Evolutionary conservation across 2,329 filamentous ascomycete genomes (phyloP).

Genomic region (Elsinoe arachidis): DNA sequence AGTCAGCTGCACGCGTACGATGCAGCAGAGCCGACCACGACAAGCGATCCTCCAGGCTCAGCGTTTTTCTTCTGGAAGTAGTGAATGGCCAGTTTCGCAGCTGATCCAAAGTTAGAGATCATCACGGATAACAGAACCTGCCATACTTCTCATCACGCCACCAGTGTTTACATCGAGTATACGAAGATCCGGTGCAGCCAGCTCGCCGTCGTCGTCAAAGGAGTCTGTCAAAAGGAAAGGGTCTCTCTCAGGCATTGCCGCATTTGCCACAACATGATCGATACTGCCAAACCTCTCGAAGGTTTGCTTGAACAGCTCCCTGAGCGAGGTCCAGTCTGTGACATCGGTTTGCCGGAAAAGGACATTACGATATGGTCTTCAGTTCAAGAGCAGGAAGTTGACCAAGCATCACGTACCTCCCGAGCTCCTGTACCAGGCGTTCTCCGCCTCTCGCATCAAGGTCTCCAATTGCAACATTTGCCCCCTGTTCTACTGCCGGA

Average conservation of each 20-base stretch:
- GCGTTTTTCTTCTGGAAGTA: not conserved
- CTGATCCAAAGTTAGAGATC: not conserved
- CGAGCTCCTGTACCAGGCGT: not conserved
- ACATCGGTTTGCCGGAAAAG: not conserved
- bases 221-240: conserved; percentile 1
- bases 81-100: not conserved
- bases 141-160: not conserved
- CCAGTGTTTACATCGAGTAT: not conserved
- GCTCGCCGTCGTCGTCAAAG: not conserved
- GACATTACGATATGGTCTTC: not conserved
- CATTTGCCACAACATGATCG: conserved; percentile 1
- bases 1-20: not conserved
- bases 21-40: not conserved
- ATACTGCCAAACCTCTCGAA: not conserved
- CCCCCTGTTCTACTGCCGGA: not conserved
- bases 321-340: not conserved
- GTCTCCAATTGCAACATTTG: not conserved
- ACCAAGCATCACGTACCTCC: not conserved
- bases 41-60: not conserved
- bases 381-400: not conserved
- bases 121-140: no score
- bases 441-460: not conserved
- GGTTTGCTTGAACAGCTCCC: not conserved
- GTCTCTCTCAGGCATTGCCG: conserved; percentile 1
- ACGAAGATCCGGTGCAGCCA: not conserved